phyloP scores from a whole-genome alignment of 2,329 filamentous ascomycete species.

The Aspergillus fumigatus region DNA sequence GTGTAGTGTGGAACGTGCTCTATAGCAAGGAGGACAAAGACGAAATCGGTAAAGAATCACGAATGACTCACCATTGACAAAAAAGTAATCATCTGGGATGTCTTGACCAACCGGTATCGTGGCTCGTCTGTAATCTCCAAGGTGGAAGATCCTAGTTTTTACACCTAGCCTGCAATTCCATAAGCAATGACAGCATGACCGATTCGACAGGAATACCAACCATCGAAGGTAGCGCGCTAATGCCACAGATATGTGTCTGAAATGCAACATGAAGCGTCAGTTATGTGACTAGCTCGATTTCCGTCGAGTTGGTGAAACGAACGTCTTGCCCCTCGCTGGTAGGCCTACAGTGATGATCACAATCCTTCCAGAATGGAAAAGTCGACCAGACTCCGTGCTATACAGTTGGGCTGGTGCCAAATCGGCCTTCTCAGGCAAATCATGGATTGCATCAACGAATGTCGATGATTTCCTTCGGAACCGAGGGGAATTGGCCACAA shows the following conservation, averaged over 20 bases:
- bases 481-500: slow-evolving; percentile 82
- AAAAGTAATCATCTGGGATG: slow-evolving; percentile 96
- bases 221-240: slow-evolving; percentile 91
- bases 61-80: slow-evolving; percentile 64
- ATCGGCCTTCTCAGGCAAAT: slow-evolving; percentile 75
- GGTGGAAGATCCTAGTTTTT: slow-evolving; percentile 95
- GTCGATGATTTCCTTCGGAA: slow-evolving; percentile 92
- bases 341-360: slow-evolving; percentile 96
- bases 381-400: slow-evolving; percentile 92
- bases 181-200: slow-evolving; percentile 6
- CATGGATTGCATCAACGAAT: slow-evolving; percentile 95
- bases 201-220: slow-evolving; percentile 40
- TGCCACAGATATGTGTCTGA: slow-evolving; percentile 87
- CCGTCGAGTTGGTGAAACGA: slow-evolving; percentile 32
- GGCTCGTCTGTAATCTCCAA: slow-evolving; percentile 92
- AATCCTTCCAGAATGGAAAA: slow-evolving; percentile 96
- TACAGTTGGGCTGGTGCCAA: slow-evolving; percentile 96
- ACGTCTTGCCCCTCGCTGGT: slow-evolving; percentile 93
- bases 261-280: slow-evolving; percentile 5
- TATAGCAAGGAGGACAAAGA: not conserved
- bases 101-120: slow-evolving; percentile 78
- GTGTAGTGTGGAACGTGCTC: not conserved
- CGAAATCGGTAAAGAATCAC: not conserved
- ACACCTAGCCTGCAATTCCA: slow-evolving; percentile 70
- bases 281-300: not conserved